phyloP scores from a whole-genome alignment of 176 grass and related monocot species.

The Aechmea fasciata region DNA sequence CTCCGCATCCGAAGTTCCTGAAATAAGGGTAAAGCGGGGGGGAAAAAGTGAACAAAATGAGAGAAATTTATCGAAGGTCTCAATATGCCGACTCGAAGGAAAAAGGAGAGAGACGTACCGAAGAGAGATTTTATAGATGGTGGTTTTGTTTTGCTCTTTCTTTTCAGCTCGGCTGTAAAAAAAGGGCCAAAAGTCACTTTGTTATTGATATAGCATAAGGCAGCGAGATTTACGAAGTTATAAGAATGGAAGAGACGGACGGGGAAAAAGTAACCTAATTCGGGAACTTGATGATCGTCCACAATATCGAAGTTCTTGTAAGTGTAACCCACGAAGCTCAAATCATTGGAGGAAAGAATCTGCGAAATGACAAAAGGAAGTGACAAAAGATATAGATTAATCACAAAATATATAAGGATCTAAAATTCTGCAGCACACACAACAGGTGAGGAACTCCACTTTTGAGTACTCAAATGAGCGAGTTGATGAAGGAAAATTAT shows the following conservation, averaged over 20 bases:
- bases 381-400: neutral
- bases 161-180: conserved; percentile 22
- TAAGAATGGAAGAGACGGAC: neutral
- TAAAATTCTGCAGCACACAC: conserved; percentile 17
- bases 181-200: neutral
- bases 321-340: conserved; percentile 57
- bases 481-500: too few relatives aligned
- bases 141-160: conserved; percentile 10
- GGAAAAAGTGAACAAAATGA: conserved; percentile 1
- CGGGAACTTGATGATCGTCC: conserved; percentile 31
- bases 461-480: too few relatives aligned
- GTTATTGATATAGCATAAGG: neutral
- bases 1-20: conserved; percentile 7
- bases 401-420: neutral
- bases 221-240: neutral
- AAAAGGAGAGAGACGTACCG: neutral
- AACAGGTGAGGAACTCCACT: neutral
- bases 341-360: conserved; percentile 48
- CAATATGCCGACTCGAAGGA: neutral
- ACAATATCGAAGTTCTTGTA: conserved; percentile 64
- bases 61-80: neutral
- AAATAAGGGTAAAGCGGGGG: neutral
- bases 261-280: conserved; percentile 15
- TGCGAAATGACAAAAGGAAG: conserved; percentile 21
- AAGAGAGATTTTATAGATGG: conserved; percentile 7